These are phyloP conservation scores for Pinus tabuliformis DNA, from an alignment of 75 land plant species.

Conservation along the genomic window DNA sequence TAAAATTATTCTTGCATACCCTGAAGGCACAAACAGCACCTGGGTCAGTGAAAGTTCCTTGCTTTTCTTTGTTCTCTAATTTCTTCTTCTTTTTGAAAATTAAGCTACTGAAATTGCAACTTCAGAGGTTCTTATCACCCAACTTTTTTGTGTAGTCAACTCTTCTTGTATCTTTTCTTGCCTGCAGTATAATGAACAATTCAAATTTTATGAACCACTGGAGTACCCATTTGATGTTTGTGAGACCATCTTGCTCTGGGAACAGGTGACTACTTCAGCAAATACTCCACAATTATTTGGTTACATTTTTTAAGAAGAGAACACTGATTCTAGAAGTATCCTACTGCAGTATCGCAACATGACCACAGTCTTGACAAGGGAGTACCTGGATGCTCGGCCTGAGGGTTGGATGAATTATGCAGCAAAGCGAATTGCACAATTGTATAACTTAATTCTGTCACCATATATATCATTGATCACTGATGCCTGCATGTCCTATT, in stretches of 20 bases:
- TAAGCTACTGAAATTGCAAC: background rate
- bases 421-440: slow-evolving; percentile 87
- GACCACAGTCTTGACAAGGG: slow-evolving; percentile 92
- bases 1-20: slow-evolving; percentile 76
- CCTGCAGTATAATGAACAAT: slow-evolving; percentile 80
- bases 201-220: slow-evolving; percentile 84
- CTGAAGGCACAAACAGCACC: slow-evolving; percentile 89
- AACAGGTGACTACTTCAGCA: slow-evolving; percentile 56
- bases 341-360: slow-evolving; percentile 86
- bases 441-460: slow-evolving; percentile 38
- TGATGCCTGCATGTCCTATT: background rate
- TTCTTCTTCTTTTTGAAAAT: slow-evolving; percentile 7
- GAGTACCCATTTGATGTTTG: slow-evolving; percentile 89
- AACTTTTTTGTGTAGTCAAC: slow-evolving; percentile 8
- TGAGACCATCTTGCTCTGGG: slow-evolving; percentile 89
- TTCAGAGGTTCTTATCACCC: slow-evolving; percentile 2
- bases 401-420: slow-evolving; percentile 98
- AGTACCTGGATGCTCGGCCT: slow-evolving; percentile 87
- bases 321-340: background rate
- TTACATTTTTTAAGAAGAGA: background rate
- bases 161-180: background rate
- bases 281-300: background rate
- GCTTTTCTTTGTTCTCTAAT: slow-evolving; percentile 3
- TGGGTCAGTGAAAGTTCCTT: slow-evolving; percentile 56
- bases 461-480: background rate